Base-by-base conservation (phyloP, 306 rosid genomes). In the Quercus agrifolia region DNA sequence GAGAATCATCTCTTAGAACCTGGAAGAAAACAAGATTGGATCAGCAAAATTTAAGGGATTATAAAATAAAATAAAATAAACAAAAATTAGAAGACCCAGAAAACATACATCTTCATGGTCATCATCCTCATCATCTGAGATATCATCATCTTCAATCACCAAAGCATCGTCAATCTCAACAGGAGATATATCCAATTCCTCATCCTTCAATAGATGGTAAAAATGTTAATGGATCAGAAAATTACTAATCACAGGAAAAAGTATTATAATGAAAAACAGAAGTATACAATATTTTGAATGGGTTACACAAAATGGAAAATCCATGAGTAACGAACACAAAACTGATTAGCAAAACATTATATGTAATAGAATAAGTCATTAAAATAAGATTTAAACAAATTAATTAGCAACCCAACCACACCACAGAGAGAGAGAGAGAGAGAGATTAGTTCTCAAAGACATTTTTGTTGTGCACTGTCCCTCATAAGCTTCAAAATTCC, bases 71-170 rank as follows among this genome's bases (percentile, higher is more conserved):
- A 35, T 6, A 38, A 38, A 38, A 38, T 2, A 71, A 31, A 59
- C 38, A 15, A 30, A 46, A 8, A 12, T 21, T 18, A 31, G 27
- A 77, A 80, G 57, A 54, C 8, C 74, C 41, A 74, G 78, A 80
- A 51, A 81, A 79, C 90, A 78, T 87, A 96, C 99, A 85, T 96
- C 97, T 71, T 92, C 98, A 59, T 91, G 99, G 79, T 96, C 99
- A 73, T 93, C 98, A 71, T 94, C 98, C 59, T 94, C 98, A 25
- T 94, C 99, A 58, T 96, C 99, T 7, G 98, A 96, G 75, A 96
- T 93, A 84, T 93, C 99, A 80, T 96, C 98, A 63, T 96, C 98
- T 87, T 93, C 99, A 76, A 96, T 93, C 63, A 96, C 96, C 87
- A 93, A 88, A 1, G 97, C 94, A 84, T 96, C 99, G 33, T 96